These are phyloP conservation scores for Lomentospora prolificans DNA, from an alignment of 2,329 filamentous ascomycete genomes.

Conservation along the genomic window DNA sequence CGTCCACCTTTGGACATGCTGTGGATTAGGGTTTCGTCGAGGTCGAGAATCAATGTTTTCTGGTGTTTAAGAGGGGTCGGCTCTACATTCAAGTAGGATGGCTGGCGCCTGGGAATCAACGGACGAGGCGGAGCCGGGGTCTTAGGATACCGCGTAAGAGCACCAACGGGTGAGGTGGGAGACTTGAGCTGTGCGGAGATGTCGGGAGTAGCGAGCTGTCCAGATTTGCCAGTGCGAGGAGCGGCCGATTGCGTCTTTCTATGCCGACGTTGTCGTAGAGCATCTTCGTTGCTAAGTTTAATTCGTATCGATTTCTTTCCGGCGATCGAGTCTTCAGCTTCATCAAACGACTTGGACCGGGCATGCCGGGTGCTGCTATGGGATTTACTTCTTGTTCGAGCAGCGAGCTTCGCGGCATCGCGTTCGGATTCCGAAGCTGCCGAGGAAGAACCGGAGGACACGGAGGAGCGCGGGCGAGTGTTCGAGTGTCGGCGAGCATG, in stretches of 20 bases:
- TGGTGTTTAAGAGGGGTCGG: slow-evolving; percentile 50
- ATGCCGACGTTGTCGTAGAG: slow-evolving; percentile 34
- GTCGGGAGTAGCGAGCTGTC: slow-evolving; percentile 26
- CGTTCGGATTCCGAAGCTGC: slow-evolving; percentile 64
- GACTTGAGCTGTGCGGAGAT: slow-evolving; percentile 83
- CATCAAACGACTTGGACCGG: slow-evolving; percentile 47
- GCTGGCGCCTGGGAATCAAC: slow-evolving; percentile 77
- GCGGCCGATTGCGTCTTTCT: slow-evolving; percentile 18
- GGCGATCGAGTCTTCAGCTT: background rate
- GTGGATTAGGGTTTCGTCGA: slow-evolving; percentile 96
- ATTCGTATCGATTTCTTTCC: slow-evolving; percentile 71
- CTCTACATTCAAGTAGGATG: slow-evolving; percentile 66
- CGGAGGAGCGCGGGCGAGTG: slow-evolving; percentile 15
- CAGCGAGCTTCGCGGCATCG: slow-evolving; percentile 29
- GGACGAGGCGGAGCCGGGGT: slow-evolving; percentile 82
- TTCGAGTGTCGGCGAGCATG: slow-evolving; percentile 6
- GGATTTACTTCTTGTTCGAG: slow-evolving; percentile 15
- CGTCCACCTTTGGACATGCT: slow-evolving; percentile 94
- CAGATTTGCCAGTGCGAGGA: slow-evolving; percentile 12
- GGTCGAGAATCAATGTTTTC: slow-evolving; percentile 90
- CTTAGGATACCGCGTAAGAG: slow-evolving; percentile 81
- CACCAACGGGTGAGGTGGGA: slow-evolving; percentile 71
- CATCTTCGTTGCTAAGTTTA: slow-evolving; percentile 76
- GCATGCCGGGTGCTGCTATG: slow-evolving; percentile 36
- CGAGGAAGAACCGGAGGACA: slow-evolving; percentile 43